Conservation (phyloP, 106 monocot genomes). For the Apostasia ramifera region DNA sequence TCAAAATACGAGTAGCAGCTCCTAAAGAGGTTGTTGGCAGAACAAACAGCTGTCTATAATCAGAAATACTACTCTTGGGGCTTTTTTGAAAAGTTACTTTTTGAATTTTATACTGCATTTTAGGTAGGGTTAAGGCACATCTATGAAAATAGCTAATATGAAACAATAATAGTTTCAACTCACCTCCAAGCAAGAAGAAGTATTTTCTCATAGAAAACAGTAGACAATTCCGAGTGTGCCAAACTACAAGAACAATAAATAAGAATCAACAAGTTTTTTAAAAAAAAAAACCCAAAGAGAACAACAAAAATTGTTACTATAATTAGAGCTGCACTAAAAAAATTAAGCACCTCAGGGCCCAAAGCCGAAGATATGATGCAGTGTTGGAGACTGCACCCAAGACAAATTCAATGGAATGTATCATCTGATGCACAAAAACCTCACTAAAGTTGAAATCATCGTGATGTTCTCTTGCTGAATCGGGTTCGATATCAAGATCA, state of each 20-base stretch:
- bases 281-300: background rate
- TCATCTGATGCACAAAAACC: slow-evolving; percentile 99
- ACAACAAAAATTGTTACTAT: background rate
- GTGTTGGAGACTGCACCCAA: slow-evolving; percentile 97
- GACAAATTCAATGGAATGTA: slow-evolving; percentile 98
- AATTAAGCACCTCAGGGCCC: slow-evolving; percentile 79
- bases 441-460: slow-evolving; percentile 98
- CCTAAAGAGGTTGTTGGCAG: no score
- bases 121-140: no score
- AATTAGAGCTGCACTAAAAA: background rate
- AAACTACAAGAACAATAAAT: slow-evolving; percentile 51
- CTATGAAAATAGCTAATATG: no score
- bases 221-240: slow-evolving; percentile 96
- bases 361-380: slow-evolving; percentile 98
- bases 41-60: no score
- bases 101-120: no score
- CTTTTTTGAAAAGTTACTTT: no score
- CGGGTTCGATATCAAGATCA: slow-evolving; percentile 77
- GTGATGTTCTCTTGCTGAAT: slow-evolving; percentile 77
- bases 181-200: slow-evolving; percentile 94
- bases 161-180: slow-evolving; percentile 10
- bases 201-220: slow-evolving; percentile 95
- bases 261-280: slow-evolving; percentile 2
- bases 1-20: no score
- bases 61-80: no score